A percentile compares a stretch with the other conserved stretches of the same genome.
Conservation (phyloP, 169 alveolate genomes). For the Haemoproteus tartakovskyi region DNA sequence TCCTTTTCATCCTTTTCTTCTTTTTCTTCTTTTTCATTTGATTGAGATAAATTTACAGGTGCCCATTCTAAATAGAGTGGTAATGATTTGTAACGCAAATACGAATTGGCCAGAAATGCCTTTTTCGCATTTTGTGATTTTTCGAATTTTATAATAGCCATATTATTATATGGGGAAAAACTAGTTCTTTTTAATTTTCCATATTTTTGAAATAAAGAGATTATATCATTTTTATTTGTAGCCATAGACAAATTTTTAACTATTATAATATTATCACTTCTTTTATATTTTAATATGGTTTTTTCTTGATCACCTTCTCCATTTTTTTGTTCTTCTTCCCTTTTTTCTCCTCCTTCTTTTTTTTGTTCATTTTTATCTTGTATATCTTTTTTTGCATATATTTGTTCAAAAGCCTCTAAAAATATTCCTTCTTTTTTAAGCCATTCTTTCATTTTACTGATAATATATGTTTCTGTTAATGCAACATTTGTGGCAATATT, state of each 20-base stretch:
- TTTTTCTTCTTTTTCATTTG: background rate
- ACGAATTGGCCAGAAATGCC: conserved; percentile 87
- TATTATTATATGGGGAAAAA: conserved; percentile 86
- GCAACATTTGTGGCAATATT: conserved; percentile 89
- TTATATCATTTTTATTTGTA: conserved; percentile 78
- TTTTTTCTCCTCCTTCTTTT: conserved; percentile 4
- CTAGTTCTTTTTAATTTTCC: conserved; percentile 83
- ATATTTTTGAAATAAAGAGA: conserved; percentile 79
- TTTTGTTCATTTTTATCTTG: conserved; percentile 9
- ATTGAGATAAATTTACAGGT: conserved; percentile 75
- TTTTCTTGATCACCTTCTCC: background rate
- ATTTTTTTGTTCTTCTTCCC: background rate
- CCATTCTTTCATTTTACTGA: conserved; percentile 93
- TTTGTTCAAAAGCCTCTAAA: conserved; percentile 82
- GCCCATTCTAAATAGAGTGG: conserved; percentile 93
- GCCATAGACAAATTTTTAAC: conserved; percentile 76
- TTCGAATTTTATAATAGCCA: conserved; percentile 87
- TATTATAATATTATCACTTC: conserved; percentile 69
- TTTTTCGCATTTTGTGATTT: conserved; percentile 79
- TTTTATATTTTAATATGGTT: conserved; percentile 14
- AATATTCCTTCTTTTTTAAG: conserved; percentile 88
- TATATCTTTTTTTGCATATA: conserved; percentile 66
- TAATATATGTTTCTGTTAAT: conserved; percentile 89
- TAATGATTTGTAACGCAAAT: conserved; percentile 78
- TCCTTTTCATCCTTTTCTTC: conserved; percentile 5